These are phyloP conservation scores for Viola odorata DNA, from an alignment of 345 rosid genomes.

Conservation along the genomic window DNA sequence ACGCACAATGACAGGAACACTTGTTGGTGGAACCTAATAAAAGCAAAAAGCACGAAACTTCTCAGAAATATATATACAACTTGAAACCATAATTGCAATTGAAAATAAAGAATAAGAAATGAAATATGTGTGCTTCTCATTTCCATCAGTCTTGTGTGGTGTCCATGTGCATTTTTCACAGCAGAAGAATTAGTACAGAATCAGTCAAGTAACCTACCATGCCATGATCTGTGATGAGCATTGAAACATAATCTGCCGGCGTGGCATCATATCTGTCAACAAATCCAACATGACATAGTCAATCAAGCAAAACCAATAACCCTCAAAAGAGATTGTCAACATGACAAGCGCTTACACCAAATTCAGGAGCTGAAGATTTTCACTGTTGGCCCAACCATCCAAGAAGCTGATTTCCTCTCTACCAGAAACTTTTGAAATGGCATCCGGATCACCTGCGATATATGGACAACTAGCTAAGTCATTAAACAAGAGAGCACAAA, in stretches of 20 bases:
- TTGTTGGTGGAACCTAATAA: conserved; percentile 82
- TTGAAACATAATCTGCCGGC: conserved; percentile 82
- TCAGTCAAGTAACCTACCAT: conserved; percentile 53
- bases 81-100: not conserved
- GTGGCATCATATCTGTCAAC: conserved; percentile 81
- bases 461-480: conserved; percentile 6
- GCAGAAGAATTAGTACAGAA: not conserved
- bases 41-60: not conserved
- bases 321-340: not conserved
- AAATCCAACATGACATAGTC: conserved; percentile 6
- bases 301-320: conserved; percentile 18
- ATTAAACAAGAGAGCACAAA: not conserved
- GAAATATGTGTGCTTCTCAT: not conserved
- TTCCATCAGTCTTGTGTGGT: not conserved
- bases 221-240: conserved; percentile 91
- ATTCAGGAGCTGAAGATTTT: conserved; percentile 76
- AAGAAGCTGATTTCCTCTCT: conserved; percentile 59
- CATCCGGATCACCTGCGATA: conserved; percentile 81
- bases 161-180: not conserved
- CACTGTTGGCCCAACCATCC: conserved; percentile 45
- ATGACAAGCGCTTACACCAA: conserved; percentile 45
- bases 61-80: not conserved
- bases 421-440: conserved; percentile 61
- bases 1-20: conserved; percentile 87
- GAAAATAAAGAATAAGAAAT: not conserved